Percentiles rank a stretch among this genome's conserved stretches.
Evolutionary conservation across 176 grass and related monocot genomes (phyloP).

Genomic region (Canna indica): DNA sequence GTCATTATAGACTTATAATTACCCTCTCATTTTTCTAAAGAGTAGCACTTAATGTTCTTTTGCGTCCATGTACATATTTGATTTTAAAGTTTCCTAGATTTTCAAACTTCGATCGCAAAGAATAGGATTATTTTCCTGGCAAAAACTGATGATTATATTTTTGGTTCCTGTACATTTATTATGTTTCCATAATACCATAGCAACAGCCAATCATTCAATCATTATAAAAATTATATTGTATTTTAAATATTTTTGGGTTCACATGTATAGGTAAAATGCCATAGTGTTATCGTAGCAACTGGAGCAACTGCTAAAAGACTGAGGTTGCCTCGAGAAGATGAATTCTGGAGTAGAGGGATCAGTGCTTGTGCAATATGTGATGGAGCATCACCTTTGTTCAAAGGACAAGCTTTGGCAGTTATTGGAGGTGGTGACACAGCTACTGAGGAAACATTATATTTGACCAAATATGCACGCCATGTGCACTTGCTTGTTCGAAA

Average conservation of each 20-base stretch:
- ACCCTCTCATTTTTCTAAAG: too few species aligned
- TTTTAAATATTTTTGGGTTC: neutral
- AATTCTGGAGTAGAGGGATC: slow-evolving; percentile 99
- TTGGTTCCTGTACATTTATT: too few species aligned
- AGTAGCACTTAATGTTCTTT: too few species aligned
- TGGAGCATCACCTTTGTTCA: slow-evolving; percentile 81
- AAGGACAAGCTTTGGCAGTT: slow-evolving; percentile 86
- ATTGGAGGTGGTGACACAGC: slow-evolving; percentile 91
- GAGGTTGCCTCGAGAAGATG: slow-evolving; percentile 74
- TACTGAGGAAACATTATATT: slow-evolving; percentile 87
- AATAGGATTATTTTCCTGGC: too few species aligned
- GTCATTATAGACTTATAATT: too few species aligned
- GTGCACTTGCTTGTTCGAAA: slow-evolving; percentile 90
- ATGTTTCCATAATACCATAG: too few species aligned
- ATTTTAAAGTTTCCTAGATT: too few species aligned
- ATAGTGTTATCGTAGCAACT: slow-evolving; percentile 88
- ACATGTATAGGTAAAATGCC: slow-evolving; percentile 62
- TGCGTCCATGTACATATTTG: too few species aligned
- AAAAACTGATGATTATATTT: too few species aligned
- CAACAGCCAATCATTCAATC: neutral
- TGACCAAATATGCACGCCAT: slow-evolving; percentile 95
- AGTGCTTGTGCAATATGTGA: slow-evolving; percentile 98
- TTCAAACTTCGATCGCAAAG: too few species aligned
- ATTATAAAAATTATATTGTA: neutral
- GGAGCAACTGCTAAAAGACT: slow-evolving; percentile 82